phyloP scores from a whole-genome alignment of 495 filamentous ascomycete genomes.

The Hypoxylon rickii region DNA sequence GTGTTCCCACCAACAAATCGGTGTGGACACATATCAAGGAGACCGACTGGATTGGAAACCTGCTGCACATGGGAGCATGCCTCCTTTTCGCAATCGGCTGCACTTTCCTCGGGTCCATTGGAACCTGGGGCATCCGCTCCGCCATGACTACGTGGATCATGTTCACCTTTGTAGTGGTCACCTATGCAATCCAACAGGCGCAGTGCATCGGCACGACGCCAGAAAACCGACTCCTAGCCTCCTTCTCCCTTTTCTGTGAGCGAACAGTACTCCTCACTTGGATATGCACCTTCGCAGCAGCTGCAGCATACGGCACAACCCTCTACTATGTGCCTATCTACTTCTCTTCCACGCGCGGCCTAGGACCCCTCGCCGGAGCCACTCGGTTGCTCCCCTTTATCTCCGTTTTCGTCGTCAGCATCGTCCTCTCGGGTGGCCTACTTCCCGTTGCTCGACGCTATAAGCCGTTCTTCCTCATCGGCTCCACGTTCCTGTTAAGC shows the following conservation, averaged over 20 bases:
- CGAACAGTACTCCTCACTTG: conserved; percentile 21
- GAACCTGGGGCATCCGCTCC: conserved; percentile 34
- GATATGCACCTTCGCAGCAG: conserved; percentile 32
- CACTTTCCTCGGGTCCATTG: conserved; percentile 48
- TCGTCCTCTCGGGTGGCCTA: conserved; percentile 47
- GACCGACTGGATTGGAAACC: conserved; percentile 45
- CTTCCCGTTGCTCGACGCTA: conserved; percentile 57
- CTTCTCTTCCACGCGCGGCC: conserved; percentile 52
- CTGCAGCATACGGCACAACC: conserved; percentile 41
- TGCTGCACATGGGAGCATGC: conserved; percentile 23
- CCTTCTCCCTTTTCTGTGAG: conserved; percentile 44
- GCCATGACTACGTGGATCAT: conserved; percentile 23
- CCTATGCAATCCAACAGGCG: conserved; percentile 35
- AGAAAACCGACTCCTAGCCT: conserved; percentile 54
- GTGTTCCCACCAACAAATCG: conserved; percentile 46
- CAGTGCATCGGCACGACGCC: conserved; percentile 52
- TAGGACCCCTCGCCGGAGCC: conserved; percentile 43
- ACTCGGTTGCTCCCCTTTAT: conserved; percentile 46
- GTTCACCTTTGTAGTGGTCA: conserved; percentile 19
- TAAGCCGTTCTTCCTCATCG: conserved; percentile 61
- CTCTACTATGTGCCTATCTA: conserved; percentile 59
- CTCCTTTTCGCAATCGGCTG: conserved; percentile 22
- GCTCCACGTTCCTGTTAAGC: conserved; percentile 51
- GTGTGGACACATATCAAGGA: conserved; percentile 42
- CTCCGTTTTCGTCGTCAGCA: conserved; percentile 2